Conservation (phyloP, 1,284 basidiomycete genomes). For the Quambalaria eucalypti region DNA sequence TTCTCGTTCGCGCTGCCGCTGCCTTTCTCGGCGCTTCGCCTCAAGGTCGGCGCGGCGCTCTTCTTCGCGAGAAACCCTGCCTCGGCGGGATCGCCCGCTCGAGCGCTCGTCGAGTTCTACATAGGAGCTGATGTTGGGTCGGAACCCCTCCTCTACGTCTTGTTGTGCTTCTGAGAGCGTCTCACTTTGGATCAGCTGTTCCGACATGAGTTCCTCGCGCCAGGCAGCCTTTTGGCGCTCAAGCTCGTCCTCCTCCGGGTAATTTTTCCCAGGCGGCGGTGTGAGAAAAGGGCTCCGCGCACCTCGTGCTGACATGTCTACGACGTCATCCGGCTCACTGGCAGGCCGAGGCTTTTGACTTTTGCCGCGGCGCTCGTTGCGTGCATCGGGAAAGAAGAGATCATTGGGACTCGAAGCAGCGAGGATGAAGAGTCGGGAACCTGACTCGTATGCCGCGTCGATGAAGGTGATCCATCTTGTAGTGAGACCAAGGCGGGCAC, state of each 20-base stretch:
- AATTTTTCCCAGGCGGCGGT: conserved; percentile 11
- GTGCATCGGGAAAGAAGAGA: conserved; percentile 58
- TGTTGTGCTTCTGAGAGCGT: conserved; percentile 53
- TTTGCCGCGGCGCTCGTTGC: not conserved
- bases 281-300: conserved; percentile 16
- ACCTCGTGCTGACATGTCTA: conserved; percentile 27
- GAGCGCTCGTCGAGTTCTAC: conserved; percentile 37
- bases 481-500: conserved; percentile 28
- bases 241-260: conserved; percentile 17
- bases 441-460: conserved; percentile 56
- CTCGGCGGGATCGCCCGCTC: not conserved
- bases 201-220: conserved; percentile 21
- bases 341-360: not conserved
- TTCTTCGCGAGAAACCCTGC: not conserved
- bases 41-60: not conserved
- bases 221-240: conserved; percentile 2
- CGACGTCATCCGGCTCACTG: conserved; percentile 14
- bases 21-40: conserved; percentile 1
- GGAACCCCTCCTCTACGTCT: conserved; percentile 53
- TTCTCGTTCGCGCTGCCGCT: conserved; percentile 1
- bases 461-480: conserved; percentile 65
- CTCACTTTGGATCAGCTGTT: conserved; percentile 57
- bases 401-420: conserved; percentile 54
- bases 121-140: conserved; percentile 60
- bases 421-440: conserved; percentile 47